Conservation (phyloP, 179 eudicot genomes). For the Patellifolia procumbens region DNA sequence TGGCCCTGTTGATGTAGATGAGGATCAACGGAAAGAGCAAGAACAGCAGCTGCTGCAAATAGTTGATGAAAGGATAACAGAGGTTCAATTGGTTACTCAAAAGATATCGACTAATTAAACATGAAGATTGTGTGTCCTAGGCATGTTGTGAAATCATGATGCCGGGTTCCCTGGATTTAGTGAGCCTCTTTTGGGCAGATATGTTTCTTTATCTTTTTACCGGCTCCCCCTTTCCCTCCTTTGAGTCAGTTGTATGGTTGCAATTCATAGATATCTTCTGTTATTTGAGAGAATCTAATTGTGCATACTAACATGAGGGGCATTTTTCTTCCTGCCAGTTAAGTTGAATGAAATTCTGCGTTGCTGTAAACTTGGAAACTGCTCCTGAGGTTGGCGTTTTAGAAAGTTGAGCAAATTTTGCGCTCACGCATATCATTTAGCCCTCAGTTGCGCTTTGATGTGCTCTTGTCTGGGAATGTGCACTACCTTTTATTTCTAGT, state of each 20-base stretch:
- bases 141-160: neutral
- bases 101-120: neutral
- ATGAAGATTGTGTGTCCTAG: neutral
- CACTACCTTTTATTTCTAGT: too few relatives aligned
- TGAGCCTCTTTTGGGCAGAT: neutral
- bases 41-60: slow-evolving; percentile 72
- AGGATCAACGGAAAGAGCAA: slow-evolving; percentile 43
- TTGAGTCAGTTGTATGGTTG: neutral
- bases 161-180: neutral
- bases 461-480: too few relatives aligned
- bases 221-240: neutral
- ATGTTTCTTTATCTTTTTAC: neutral
- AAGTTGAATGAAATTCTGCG: neutral
- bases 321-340: neutral
- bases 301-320: slow-evolving; percentile 7
- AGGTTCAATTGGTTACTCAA: slow-evolving; percentile 54
- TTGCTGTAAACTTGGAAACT: neutral
- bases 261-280: neutral
- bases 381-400: neutral
- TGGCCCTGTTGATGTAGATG: slow-evolving; percentile 43
- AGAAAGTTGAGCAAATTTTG: neutral
- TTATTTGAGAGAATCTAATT: neutral
- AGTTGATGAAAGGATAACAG: slow-evolving; percentile 69
- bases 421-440: neutral
- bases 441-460: too few relatives aligned